Evolutionary conservation across 306 rosid species (phyloP), one percentile per base, ranked within the genome.

Genomic region (Malus asiatica): DNA sequence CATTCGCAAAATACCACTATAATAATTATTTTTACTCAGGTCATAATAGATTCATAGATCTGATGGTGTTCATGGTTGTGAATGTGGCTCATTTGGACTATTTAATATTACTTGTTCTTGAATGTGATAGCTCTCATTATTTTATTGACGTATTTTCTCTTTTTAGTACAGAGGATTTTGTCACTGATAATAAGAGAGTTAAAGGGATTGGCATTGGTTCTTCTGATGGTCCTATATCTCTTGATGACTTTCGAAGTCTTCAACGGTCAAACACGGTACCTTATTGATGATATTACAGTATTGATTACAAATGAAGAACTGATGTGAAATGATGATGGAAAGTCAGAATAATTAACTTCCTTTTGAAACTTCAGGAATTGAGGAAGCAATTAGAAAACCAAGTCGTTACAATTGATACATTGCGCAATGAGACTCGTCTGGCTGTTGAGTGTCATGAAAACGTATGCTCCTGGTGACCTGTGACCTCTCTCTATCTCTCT

Each of bases 191-290:
- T 83, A 95, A 95, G 93, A 90, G 97, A 84, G 78, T 85, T 71
- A 95, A 88, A 86, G 99, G 99, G 42, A 85, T 95, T 81, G 99
- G 99, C 76, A 89, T 95, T 75, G 99, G 99, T 55, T 97, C 92
- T 78, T 93, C 97, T 8, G 93, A 95, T 86, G 98, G 97, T 81
- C 97, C 99, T 14, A 75, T 95, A 79, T 95, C 99, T 74, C 97
- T 92, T 77, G 99, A 95, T 83, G 99, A 95, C 86, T 95, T 95
- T 84, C 96, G 97, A 73, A 95, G 97, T 75, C 96, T 95, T 82
- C 97, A 92, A 77, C 85, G 91, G 76, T 95, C 99, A 71, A 95
- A 95, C 84, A 85, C 60, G 85, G 97, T 95, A 76, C 30, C 66
- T 79, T 70, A 7, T 45, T 80, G 45, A 70, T 71, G 20, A 70